phyloP scores from a whole-genome alignment of 805 yeast species.

The Millerozyma miso region DNA sequence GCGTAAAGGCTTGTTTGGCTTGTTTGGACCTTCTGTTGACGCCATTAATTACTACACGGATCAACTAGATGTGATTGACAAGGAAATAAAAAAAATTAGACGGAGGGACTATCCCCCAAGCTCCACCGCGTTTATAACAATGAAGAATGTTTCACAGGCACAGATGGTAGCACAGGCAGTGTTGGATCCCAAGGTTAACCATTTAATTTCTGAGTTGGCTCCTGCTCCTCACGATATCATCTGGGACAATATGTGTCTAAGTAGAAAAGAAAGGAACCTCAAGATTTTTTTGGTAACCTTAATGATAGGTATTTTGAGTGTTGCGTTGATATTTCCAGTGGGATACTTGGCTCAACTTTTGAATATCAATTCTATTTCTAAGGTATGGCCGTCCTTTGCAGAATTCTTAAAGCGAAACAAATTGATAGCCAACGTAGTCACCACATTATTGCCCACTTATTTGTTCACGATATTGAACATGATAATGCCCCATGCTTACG shows the following conservation, averaged over 20 bases:
- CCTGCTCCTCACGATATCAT: slow-evolving; percentile 96
- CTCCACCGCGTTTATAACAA: slow-evolving; percentile 88
- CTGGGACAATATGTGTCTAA: slow-evolving; percentile 86
- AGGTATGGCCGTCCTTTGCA: slow-evolving; percentile 81
- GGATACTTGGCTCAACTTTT: slow-evolving; percentile 78
- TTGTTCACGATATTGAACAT: slow-evolving; percentile 81
- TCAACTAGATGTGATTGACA: slow-evolving; percentile 65
- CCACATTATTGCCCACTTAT: slow-evolving; percentile 89
- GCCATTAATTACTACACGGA: slow-evolving; percentile 75
- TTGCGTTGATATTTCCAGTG: slow-evolving; percentile 78
- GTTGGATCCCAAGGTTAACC: slow-evolving; percentile 82
- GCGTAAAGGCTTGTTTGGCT: slow-evolving; percentile 55
- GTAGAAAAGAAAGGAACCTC: slow-evolving; percentile 64
- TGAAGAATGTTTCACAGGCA: slow-evolving; percentile 93
- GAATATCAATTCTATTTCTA: slow-evolving; percentile 71
- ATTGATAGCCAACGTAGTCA: slow-evolving; percentile 75
- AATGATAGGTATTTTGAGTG: slow-evolving; percentile 62
- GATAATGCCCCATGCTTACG: slow-evolving; percentile 79
- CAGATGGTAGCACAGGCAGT: slow-evolving; percentile 97
- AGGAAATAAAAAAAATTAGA: slow-evolving; percentile 62
- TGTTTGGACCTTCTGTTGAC: slow-evolving; percentile 69
- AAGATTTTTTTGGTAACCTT: slow-evolving; percentile 63
- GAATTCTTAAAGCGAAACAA: slow-evolving; percentile 55
- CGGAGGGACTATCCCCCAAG: slow-evolving; percentile 71
- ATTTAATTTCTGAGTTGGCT: slow-evolving; percentile 75